Evolutionary conservation across 345 rosid species (phyloP).

Genomic region (Sonneratia caseolaris): DNA sequence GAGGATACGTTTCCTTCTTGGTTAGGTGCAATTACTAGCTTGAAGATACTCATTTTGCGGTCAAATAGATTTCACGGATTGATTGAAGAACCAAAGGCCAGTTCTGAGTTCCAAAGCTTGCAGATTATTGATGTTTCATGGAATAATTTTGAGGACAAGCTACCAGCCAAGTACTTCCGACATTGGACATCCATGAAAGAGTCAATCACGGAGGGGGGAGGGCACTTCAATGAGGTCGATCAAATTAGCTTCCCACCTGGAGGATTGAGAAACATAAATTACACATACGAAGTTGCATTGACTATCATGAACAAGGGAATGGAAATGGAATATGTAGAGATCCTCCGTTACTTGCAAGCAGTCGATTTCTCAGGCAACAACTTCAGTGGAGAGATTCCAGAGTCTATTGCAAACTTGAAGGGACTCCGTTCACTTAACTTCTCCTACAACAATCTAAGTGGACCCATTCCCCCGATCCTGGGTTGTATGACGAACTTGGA

Average conservation of each 20-base stretch:
- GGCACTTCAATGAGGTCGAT: not conserved
- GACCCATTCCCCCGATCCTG: not conserved
- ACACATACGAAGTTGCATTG: not conserved
- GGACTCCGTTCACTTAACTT: constrained; percentile 1
- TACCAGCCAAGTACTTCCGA: not conserved
- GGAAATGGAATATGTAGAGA: not conserved
- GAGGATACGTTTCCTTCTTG: constrained; percentile 15
- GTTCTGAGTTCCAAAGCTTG: constrained; percentile 3
- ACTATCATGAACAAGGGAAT: constrained; percentile 1
- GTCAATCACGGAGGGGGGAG: not conserved
- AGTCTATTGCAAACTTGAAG: not conserved
- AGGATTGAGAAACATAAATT: no score
- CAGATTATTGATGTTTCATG: constrained; percentile 10
- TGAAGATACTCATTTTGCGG: constrained; percentile 5
- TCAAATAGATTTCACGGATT: constrained; percentile 3
- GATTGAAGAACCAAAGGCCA: not conserved
- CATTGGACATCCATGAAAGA: not conserved
- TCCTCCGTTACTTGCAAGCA: not conserved
- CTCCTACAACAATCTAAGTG: not conserved
- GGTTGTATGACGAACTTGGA: not conserved
- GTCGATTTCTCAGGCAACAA: constrained; percentile 11
- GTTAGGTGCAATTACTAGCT: constrained; percentile 12
- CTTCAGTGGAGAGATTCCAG: not conserved
- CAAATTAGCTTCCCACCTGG: no score
- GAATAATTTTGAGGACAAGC: not conserved